These are phyloP conservation scores for Physcia stellaris DNA, from an alignment of 495 filamentous ascomycete genomes.

Conservation along the genomic window DNA sequence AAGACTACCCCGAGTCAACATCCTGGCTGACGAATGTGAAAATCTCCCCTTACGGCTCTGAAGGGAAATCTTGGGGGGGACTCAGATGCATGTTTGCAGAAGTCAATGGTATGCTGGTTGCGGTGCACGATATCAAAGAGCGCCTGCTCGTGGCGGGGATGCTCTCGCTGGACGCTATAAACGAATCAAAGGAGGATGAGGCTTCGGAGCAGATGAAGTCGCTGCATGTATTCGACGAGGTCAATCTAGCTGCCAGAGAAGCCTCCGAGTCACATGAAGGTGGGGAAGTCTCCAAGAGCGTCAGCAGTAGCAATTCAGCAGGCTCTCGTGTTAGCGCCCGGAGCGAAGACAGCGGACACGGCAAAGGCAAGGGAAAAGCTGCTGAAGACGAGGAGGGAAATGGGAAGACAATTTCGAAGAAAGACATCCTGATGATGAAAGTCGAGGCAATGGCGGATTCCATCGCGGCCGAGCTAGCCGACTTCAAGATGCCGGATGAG, in stretches of 20 bases:
- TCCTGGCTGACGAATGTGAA: too few species aligned
- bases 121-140: conserved; percentile 6
- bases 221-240: not conserved
- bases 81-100: conserved; percentile 7
- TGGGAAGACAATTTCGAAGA: conserved; percentile 1
- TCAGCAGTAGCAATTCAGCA: too few species aligned
- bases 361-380: too few species aligned
- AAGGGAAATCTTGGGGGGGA: too few species aligned
- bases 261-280: too few species aligned
- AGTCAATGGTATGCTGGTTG: conserved; percentile 6
- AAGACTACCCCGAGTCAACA: too few species aligned
- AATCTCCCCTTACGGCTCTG: too few species aligned
- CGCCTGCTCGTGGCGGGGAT: conserved; percentile 7
- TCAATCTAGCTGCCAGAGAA: not conserved
- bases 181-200: conserved; percentile 1
- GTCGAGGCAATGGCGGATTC: conserved; percentile 10
- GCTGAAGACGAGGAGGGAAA: not conserved
- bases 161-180: conserved; percentile 2
- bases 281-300: too few species aligned
- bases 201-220: not conserved
- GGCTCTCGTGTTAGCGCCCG: too few species aligned
- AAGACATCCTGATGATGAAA: conserved; percentile 9
- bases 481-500: conserved; percentile 8
- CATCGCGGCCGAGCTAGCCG: conserved; percentile 4
- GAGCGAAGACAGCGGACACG: too few species aligned